A percentile compares a stretch with the other conserved stretches of the same genome.
These are phyloP conservation scores for Globisporangium acanthophoron DNA, from an alignment of 352 stramenopile genomes.

Conservation along the genomic window DNA sequence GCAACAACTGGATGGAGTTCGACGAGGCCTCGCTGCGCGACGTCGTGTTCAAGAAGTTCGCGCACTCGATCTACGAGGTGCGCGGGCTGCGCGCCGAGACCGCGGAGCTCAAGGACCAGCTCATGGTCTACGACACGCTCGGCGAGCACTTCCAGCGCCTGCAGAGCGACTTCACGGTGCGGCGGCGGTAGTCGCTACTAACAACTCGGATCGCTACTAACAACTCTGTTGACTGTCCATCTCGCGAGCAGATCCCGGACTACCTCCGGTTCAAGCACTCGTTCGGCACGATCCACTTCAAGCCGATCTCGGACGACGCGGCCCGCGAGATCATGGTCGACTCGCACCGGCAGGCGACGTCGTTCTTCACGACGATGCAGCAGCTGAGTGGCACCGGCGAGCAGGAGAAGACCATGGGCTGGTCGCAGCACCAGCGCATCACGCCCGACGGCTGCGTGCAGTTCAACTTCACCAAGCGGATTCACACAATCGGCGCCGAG, in stretches of 20 bases:
- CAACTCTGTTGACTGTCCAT: not conserved
- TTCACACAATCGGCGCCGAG: conserved; percentile 51
- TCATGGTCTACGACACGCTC: conserved; percentile 56
- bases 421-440: conserved; percentile 70
- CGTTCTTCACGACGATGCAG: conserved; percentile 63
- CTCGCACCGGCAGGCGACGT: conserved; percentile 60
- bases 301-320: conserved; percentile 36
- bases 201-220: too few relatives aligned
- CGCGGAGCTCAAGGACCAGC: conserved; percentile 38
- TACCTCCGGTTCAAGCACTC: conserved; percentile 28
- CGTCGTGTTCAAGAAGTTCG: conserved; percentile 58
- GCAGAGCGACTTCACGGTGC: conserved; percentile 48
- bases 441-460: conserved; percentile 55
- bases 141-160: conserved; percentile 69
- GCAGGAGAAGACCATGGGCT: conserved; percentile 71
- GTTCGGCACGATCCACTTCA: conserved; percentile 61
- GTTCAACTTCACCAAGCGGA: conserved; percentile 79
- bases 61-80: conserved; percentile 73
- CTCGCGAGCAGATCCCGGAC: conserved; percentile 22
- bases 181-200: not conserved
- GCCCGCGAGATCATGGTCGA: conserved; percentile 65
- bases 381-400: conserved; percentile 16
- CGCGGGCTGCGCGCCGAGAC: conserved; percentile 38
- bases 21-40: conserved; percentile 45
- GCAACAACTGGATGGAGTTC: conserved; percentile 45